Percentiles rank a stretch among this genome's conserved stretches.
Evolutionary conservation across 2,329 filamentous ascomycete genomes (phyloP).

Genomic region (Xylariaceae sp.): DNA sequence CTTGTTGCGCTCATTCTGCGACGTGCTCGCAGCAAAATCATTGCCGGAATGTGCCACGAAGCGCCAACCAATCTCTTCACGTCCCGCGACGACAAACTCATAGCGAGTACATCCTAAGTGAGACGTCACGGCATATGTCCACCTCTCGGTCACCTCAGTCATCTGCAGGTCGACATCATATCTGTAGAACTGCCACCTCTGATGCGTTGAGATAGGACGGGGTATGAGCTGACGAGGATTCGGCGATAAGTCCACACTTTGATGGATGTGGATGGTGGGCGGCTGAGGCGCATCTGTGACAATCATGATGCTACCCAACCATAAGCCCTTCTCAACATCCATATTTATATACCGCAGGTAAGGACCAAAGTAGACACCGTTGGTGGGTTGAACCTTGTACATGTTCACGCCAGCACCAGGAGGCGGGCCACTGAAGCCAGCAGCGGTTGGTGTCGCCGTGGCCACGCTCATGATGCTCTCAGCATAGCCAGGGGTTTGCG

Average conservation of each 20-base stretch:
- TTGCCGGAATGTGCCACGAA: slow-evolving; percentile 96
- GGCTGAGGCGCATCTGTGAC: slow-evolving; percentile 88
- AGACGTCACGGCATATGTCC: slow-evolving; percentile 97
- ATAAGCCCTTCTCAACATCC: slow-evolving; percentile 84
- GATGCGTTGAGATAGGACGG: slow-evolving; percentile 79
- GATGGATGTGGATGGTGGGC: slow-evolving; percentile 92
- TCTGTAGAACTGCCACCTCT: slow-evolving; percentile 92
- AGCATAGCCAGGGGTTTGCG: slow-evolving; percentile 77
- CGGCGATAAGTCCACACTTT: slow-evolving; percentile 82
- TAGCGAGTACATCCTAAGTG: slow-evolving; percentile 97
- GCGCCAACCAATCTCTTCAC: slow-evolving; percentile 85
- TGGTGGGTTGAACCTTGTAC: slow-evolving; percentile 89
- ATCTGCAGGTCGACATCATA: slow-evolving; percentile 89
- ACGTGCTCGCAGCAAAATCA: slow-evolving; percentile 86
- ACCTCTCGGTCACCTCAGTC: slow-evolving; percentile 79
- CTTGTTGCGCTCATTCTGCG: slow-evolving; percentile 75
- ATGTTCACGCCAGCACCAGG: slow-evolving; percentile 84
- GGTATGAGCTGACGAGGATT: slow-evolving; percentile 84
- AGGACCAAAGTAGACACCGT: slow-evolving; percentile 96
- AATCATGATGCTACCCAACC: slow-evolving; percentile 90
- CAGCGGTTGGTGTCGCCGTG: slow-evolving; percentile 66
- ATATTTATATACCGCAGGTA: slow-evolving; percentile 96
- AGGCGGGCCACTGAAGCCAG: slow-evolving; percentile 85
- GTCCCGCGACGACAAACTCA: slow-evolving; percentile 90
- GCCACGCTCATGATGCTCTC: slow-evolving; percentile 78